Evolutionary conservation across 768 basidiomycete species (phyloP), one percentile per base, ranked within the genome.

Genomic region (Rhodosporidiobolus odoratus): DNA sequence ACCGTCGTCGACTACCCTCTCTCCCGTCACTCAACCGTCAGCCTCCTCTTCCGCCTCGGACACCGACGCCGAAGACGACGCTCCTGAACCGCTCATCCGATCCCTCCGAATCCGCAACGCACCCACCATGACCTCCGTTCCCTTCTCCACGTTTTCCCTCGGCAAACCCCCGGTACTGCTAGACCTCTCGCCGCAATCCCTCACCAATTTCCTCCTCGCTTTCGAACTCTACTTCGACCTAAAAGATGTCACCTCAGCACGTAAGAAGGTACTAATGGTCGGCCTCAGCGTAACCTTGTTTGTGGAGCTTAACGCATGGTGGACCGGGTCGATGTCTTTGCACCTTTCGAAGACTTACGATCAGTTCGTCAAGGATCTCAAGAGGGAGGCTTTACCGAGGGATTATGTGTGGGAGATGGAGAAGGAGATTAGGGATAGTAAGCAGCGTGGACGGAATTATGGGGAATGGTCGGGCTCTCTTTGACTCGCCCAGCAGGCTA

Each of bases 341-440:
- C 60, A 62, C 47, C 25, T 32, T 19, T 21, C 38, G 27, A 48
- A 47, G 43, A n/a, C 43, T 12, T 62, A 48, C 43, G 60, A 62
- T 25, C 6, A 15, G 19, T 62, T 62, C 32, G 16, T 62, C 45
- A 10, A 10, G 19, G 60, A 47, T 23, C 41, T 62, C 17, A 35
- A 34, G 27, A 10, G 30, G 10, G 16, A 27, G 30, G 60, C 60
- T 9, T 25, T 62, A 12, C 43, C 34, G n/a, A 35, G 32, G 25
- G 60, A 62, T n/a, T 62, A 48, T 47, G 45, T 62, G 27, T 62
- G 60, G 60, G 60, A 62, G n/a, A 19, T 30, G 60, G 41, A 48
- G 60, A 17, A 7, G 43, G 15, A 38, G 60, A 48, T 62, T 35
- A 23, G 60, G 32, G 16, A 10, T 21, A n/a, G n/a, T 37, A 59